Evolutionary conservation across 495 filamentous ascomycete genomes (phyloP).

Genomic region (Neurospora sp.): DNA sequence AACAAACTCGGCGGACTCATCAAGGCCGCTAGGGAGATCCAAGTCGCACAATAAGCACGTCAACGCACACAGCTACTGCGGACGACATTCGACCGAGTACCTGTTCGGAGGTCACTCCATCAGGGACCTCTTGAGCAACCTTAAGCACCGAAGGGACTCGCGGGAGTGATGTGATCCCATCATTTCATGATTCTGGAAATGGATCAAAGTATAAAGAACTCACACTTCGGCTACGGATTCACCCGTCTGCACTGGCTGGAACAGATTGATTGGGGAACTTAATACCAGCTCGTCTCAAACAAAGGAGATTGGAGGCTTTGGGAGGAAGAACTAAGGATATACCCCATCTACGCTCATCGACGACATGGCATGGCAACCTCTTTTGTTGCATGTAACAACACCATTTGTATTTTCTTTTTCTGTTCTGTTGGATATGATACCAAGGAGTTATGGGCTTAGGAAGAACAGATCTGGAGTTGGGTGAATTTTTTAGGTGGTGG

Average conservation of each 20-base stretch:
- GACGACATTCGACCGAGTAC: conserved; percentile 24
- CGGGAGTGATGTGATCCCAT: not conserved
- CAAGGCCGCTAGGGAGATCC: not conserved
- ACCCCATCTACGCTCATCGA: not conserved
- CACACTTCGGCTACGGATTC: conserved; percentile 1
- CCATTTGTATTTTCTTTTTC: not conserved
- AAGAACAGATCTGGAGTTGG: not conserved
- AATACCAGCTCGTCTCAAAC: not conserved
- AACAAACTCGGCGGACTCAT: not conserved
- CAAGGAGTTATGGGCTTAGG: not conserved
- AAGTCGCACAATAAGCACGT: conserved; percentile 7
- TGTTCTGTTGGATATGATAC: not conserved
- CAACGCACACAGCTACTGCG: conserved; percentile 29
- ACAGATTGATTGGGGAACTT: conserved; percentile 7
- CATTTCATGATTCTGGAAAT: not conserved
- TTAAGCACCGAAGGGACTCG: conserved; percentile 7
- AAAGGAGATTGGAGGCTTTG: not conserved
- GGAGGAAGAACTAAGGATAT: not conserved
- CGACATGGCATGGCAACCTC: not conserved
- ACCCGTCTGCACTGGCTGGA: conserved; percentile 10
- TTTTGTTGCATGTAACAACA: not conserved
- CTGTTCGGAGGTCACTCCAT: conserved; percentile 19
- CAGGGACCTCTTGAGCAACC: conserved; percentile 17
- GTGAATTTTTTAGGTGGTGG: not conserved
- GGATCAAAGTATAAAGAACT: not conserved